Evolutionary conservation across 108 stramenopile species (phyloP), one percentile per base, ranked within the genome.

Genomic region (Parmales sp.): DNA sequence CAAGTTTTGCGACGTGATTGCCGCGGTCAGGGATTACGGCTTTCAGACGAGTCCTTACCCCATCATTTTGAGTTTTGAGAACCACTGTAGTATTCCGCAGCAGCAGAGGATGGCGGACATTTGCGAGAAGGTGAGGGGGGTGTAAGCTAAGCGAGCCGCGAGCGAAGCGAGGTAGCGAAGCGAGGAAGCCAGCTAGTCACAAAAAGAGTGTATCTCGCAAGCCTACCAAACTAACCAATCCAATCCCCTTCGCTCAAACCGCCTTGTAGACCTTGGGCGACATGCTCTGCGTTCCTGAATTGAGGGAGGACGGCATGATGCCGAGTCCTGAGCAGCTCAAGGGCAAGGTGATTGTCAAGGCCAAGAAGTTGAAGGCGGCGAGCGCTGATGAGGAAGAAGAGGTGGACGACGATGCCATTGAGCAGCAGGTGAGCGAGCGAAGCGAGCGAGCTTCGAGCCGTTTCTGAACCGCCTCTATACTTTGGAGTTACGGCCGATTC

Each of bases 61-160:
- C 5, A 88, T 99, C 65, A 95, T 99, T 50, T 70, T 99, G 23
- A 89, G 86, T 7, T 60, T 99, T 38, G 98, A 99, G 74, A 96
- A 96, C 80, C 95, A 99, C 74, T 99, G 98, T 78, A 76, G 79
- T 25, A 71, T 76, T 44, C 63, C 78, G 1, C 90, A 78, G 71
- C 98, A 99, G 77, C 39, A 71, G 75, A 74, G 51, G 49, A 93
- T 95, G 86, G 94, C 93, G 3, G 39, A 60, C 6, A 73, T 77
- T 36, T 39, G 77, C 38, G 39, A 51, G 41, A 20, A 41, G n/a
- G n/a, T n/a, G n/a, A n/a, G n/a, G n/a, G n/a, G n/a, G n/a, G n/a
- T n/a, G n/a, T n/a, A n/a, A n/a, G n/a, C n/a, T n/a, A n/a, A n/a
- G n/a, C n/a, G n/a, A n/a, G n/a, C n/a, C n/a, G n/a, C n/a, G n/a